phyloP scores from a whole-genome alignment of 2,329 filamentous ascomycete species.

The Aureobasidium mangrovei region DNA sequence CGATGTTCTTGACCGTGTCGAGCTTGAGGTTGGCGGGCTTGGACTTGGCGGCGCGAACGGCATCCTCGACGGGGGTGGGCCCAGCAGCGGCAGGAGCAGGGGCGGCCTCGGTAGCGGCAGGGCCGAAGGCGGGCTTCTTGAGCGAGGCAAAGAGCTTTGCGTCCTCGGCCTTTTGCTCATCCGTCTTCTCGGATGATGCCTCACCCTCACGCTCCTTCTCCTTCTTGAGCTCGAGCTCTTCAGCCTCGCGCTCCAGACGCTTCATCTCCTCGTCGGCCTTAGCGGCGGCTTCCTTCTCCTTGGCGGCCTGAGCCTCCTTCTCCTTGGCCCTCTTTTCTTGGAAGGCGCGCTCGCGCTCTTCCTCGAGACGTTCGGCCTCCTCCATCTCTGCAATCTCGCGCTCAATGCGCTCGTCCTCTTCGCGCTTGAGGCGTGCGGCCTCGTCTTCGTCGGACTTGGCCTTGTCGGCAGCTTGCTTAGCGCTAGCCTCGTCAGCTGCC shows the following conservation, averaged over 20 bases:
- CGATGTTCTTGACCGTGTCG: conserved; percentile 74
- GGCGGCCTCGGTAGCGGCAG: conserved; percentile 29
- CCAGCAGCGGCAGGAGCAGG: conserved; percentile 22
- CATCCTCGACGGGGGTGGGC: conserved; percentile 15
- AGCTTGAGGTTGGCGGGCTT: conserved; percentile 89
- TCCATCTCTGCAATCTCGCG: conserved; percentile 59
- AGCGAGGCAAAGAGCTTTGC: conserved; percentile 37
- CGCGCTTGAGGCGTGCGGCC: conserved; percentile 25
- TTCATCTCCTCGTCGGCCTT: conserved; percentile 47
- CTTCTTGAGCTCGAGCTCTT: conserved; percentile 38
- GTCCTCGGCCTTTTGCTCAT: conserved; percentile 32
- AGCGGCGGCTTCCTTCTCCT: conserved; percentile 43
- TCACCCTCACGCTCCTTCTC: conserved; percentile 27
- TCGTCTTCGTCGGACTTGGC: conserved; percentile 23
- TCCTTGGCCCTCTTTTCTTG: conserved; percentile 62
- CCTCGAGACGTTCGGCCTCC: conserved; percentile 35
- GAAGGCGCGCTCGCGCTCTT: conserved; percentile 63
- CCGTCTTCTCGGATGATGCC: conserved; percentile 18
- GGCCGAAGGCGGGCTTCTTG: conserved; percentile 42
- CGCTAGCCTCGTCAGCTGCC: conserved; percentile 19
- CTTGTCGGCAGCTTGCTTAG: conserved; percentile 22
- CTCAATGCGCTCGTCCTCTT: conserved; percentile 37
- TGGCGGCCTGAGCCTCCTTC: conserved; percentile 39
- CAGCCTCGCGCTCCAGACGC: conserved; percentile 41
- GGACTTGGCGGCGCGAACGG: conserved; percentile 51